Evolutionary conservation across 164 flowering plant genomes (phyloP), one percentile per base, ranked within the genome.

Genomic region (Pachysandra terminalis): DNA sequence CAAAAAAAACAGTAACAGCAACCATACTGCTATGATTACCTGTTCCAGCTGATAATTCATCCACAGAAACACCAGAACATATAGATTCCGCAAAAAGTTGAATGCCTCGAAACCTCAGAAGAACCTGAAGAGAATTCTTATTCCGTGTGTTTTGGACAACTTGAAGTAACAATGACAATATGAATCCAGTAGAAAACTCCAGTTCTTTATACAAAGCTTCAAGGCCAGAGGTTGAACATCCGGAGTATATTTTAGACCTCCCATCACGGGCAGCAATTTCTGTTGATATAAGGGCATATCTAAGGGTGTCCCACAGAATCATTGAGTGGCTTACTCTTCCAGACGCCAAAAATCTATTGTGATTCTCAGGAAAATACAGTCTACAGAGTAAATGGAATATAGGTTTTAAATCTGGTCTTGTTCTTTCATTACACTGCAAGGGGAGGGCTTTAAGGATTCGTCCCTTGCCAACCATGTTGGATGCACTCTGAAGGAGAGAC

Each of bases 291-390:
- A 95, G 84, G 45, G 98, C 84, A 73, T 90, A 90, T 75, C 82
- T 93, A 17, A 95, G 86, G 27, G 87, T 86, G 71, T 93, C 98
- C 98, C 98, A 95, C 75, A 95, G 73, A 68, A 92, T 72, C 71
- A 88, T 61, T 54, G 89, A 79, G 53, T 74, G 85, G 75, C 85
- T 82, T 16, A 83, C 73, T 71, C 88, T 79, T 0, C 80, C 76
- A 66, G 86, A 75, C 64, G 72, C 78, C 24, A 67, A 65, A 53
- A 81, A 69, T 56, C 66, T 77, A 66, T 85, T 83, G 61, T 76
- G 74, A 58, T 71, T 78, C 16, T 78, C 83, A 12, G 88, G 78
- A 70, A 79, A 87, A 79, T 92, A 92, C 87, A 95, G 72, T 65
- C 70, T 82, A 75, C 79, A 80, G 16, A 95, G 85, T 28, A 73